A percentile compares a stretch with the other conserved stretches of the same genome.
These are phyloP conservation scores for Dioszegia aurantiaca DNA, from an alignment of 768 basidiomycete genomes.

Conservation along the genomic window DNA sequence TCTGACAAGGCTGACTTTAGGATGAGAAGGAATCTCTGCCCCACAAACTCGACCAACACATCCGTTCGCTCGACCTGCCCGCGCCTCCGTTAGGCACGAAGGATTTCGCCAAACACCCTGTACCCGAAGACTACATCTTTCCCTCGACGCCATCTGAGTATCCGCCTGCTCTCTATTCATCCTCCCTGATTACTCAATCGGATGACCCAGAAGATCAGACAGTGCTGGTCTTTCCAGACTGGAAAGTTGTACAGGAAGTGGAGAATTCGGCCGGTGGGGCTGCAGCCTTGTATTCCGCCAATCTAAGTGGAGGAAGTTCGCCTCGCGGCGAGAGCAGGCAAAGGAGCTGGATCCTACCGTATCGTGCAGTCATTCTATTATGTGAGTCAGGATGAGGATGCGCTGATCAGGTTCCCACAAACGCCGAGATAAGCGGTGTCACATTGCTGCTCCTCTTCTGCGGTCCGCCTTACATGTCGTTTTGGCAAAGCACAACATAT, in stretches of 20 bases:
- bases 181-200: slow-evolving; percentile 72
- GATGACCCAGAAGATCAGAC: slow-evolving; percentile 66
- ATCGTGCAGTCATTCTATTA: slow-evolving; percentile 81
- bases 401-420: slow-evolving; percentile 76
- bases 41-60: slow-evolving; percentile 56
- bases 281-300: slow-evolving; percentile 66
- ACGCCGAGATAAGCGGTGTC: slow-evolving; percentile 85
- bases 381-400: slow-evolving; percentile 59
- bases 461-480: slow-evolving; percentile 54
- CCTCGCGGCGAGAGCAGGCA: slow-evolving; percentile 4
- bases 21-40: slow-evolving; percentile 70
- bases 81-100: slow-evolving; percentile 14
- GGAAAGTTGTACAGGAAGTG: slow-evolving; percentile 74
- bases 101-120: slow-evolving; percentile 8
- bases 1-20: slow-evolving; percentile 11
- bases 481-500: slow-evolving; percentile 61
- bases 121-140: slow-evolving; percentile 9
- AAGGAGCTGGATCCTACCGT: slow-evolving; percentile 76
- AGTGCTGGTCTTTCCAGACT: slow-evolving; percentile 89
- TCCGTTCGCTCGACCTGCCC: slow-evolving; percentile 21
- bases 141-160: slow-evolving; percentile 59
- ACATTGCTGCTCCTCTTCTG: slow-evolving; percentile 68
- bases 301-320: too few species aligned
- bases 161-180: slow-evolving; percentile 67
- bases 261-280: slow-evolving; percentile 66